These are phyloP conservation scores for Plasmodium sp. DNA, from an alignment of 169 alveolate genomes.

Conservation along the genomic window DNA sequence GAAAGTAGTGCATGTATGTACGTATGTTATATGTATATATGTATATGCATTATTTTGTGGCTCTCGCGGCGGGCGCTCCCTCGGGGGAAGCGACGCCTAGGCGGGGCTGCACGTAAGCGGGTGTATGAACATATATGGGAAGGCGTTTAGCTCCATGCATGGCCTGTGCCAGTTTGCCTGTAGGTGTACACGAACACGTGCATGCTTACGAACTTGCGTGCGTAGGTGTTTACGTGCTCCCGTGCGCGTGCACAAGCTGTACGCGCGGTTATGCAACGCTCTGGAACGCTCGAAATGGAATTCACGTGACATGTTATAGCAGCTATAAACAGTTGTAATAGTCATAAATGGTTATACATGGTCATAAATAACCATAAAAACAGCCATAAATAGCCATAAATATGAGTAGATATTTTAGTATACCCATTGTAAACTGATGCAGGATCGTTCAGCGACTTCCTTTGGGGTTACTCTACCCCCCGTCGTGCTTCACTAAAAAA, in stretches of 20 bases:
- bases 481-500: not conserved
- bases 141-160: not conserved
- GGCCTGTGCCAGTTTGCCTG: not conserved
- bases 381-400: not conserved
- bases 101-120: not conserved
- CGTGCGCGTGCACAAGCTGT: not conserved
- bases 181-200: not conserved
- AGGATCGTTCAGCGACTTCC: not conserved
- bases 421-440: not conserved
- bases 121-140: not conserved
- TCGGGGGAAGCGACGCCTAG: not conserved
- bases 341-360: not conserved
- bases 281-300: not conserved
- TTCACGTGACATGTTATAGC: not conserved
- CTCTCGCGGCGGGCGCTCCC: not conserved
- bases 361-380: not conserved
- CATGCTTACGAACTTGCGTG: not conserved
- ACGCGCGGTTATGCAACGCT: not conserved
- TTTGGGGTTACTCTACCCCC: not conserved
- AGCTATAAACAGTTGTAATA: not conserved
- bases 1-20: not conserved
- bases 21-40: slow-evolving; percentile 10
- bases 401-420: not conserved
- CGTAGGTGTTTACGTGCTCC: not conserved
- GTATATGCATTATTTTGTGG: not conserved